phyloP scores from a whole-genome alignment of 176 grass and related monocot species.

The Eleusine coracana region DNA sequence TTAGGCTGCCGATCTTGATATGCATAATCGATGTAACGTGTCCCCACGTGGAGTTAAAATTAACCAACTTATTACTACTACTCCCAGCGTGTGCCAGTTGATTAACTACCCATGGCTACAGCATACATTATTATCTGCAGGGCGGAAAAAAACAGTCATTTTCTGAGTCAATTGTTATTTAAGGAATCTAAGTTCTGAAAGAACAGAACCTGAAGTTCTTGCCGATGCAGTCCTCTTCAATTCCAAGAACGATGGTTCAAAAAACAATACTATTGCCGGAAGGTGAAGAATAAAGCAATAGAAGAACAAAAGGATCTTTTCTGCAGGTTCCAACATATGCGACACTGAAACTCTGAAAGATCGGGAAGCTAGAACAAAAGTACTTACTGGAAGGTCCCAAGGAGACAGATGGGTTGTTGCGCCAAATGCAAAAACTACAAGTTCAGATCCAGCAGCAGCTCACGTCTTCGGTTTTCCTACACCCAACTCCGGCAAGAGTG shows the following conservation, averaged over 20 bases:
- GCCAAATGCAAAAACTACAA: background rate
- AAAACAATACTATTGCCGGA: no score
- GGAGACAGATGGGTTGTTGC: background rate
- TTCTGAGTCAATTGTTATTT: background rate
- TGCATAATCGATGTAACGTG: background rate
- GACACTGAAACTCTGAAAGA: background rate
- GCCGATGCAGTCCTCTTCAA: background rate
- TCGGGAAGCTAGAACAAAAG: background rate
- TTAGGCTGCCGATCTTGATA: background rate
- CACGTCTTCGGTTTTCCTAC: background rate
- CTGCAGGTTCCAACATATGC: background rate
- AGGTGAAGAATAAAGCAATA: background rate
- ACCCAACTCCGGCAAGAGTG: background rate
- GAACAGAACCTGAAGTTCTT: background rate
- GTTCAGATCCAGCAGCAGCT: background rate
- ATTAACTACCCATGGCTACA: background rate
- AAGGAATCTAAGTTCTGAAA: background rate
- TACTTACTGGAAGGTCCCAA: constrained; percentile 4
- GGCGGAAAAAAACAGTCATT: background rate
- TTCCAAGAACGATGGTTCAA: background rate
- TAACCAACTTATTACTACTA: background rate
- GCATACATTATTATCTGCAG: background rate
- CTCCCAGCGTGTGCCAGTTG: background rate
- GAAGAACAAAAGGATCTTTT: background rate
- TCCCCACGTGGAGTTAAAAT: background rate